Percentiles rank a stretch among this genome's conserved stretches.
phyloP scores from a whole-genome alignment of 805 yeast genomes.

The Teunomyces cretensis region DNA sequence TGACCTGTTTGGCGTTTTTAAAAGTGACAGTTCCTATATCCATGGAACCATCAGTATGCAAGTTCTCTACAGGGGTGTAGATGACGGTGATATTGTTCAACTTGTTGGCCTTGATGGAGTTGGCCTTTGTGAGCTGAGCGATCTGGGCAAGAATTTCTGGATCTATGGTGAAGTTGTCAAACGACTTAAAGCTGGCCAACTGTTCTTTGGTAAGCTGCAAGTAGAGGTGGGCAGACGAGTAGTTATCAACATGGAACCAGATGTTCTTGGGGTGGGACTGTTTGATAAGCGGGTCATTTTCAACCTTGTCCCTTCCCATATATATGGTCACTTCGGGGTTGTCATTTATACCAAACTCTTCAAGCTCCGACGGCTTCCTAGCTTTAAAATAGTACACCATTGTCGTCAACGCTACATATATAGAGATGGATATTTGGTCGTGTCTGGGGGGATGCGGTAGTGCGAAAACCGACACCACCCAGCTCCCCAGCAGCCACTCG shows the following conservation, averaged over 20 bases:
- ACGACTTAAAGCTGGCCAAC: conserved; percentile 36
- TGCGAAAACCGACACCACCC: neutral
- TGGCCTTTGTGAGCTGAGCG: conserved; percentile 74
- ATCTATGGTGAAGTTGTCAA: conserved; percentile 42
- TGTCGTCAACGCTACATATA: neutral
- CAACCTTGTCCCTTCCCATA: conserved; percentile 75
- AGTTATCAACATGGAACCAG: conserved; percentile 81
- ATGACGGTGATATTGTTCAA: conserved; percentile 63
- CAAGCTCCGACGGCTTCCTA: conserved; percentile 13
- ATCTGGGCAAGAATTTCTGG: conserved; percentile 46
- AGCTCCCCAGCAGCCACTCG: too few relatives aligned
- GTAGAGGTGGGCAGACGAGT: conserved; percentile 77
- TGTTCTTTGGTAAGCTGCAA: conserved; percentile 52
- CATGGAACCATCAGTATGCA: conserved; percentile 68
- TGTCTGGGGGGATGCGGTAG: neutral
- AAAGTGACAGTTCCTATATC: conserved; percentile 78
- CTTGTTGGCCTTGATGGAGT: conserved; percentile 75
- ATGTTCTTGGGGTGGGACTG: conserved; percentile 64
- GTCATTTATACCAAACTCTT: conserved; percentile 19
- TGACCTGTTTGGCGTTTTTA: conserved; percentile 55
- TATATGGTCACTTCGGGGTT: conserved; percentile 38
- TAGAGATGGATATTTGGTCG: neutral
- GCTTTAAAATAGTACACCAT: conserved; percentile 36
- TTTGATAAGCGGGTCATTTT: conserved; percentile 54
- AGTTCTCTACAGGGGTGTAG: conserved; percentile 72